Evolutionary conservation across 129 eudicot genomes (phyloP).

Genomic region (Arctium minus): DNA sequence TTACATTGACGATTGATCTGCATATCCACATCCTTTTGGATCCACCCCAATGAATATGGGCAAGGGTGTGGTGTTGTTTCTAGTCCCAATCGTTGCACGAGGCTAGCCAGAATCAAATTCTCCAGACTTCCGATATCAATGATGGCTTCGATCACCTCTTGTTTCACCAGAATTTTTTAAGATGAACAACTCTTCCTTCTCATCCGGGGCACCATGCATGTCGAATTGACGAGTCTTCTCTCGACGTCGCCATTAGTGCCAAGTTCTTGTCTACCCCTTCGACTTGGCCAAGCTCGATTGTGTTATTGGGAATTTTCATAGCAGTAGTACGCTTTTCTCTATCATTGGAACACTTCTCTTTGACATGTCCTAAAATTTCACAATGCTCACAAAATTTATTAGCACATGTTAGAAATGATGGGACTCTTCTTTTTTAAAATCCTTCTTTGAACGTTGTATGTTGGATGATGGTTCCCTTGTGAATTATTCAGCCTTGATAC

Average conservation of each 20-base stretch:
- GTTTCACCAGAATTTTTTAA: slow-evolving; percentile 3
- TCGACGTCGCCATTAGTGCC: neutral
- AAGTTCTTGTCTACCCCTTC: neutral
- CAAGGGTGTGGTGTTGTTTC: neutral
- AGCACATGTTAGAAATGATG: neutral
- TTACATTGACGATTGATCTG: slow-evolving; percentile 12
- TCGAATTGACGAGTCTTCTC: neutral
- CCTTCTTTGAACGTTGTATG: neutral
- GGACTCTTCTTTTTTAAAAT: neutral
- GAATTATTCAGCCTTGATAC: neutral
- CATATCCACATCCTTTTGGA: slow-evolving; percentile 5
- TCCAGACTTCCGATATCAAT: slow-evolving; percentile 13
- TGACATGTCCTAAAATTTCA: neutral
- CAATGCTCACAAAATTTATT: neutral
- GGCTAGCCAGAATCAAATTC: slow-evolving; percentile 10
- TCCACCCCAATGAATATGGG: slow-evolving; percentile 26
- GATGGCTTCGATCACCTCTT: slow-evolving; percentile 14
- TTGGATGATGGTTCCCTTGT: neutral
- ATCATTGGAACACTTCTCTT: slow-evolving; percentile 7
- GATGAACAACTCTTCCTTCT: slow-evolving; percentile 5
- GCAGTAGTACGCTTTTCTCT: neutral
- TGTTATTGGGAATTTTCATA: neutral
- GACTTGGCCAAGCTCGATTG: neutral
- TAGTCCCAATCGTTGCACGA: slow-evolving; percentile 15
- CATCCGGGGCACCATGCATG: neutral